Percentiles rank a stretch among this genome's conserved stretches.
These are phyloP conservation scores for Halenospora varia DNA, from an alignment of 495 filamentous ascomycete species.

Conservation along the genomic window DNA sequence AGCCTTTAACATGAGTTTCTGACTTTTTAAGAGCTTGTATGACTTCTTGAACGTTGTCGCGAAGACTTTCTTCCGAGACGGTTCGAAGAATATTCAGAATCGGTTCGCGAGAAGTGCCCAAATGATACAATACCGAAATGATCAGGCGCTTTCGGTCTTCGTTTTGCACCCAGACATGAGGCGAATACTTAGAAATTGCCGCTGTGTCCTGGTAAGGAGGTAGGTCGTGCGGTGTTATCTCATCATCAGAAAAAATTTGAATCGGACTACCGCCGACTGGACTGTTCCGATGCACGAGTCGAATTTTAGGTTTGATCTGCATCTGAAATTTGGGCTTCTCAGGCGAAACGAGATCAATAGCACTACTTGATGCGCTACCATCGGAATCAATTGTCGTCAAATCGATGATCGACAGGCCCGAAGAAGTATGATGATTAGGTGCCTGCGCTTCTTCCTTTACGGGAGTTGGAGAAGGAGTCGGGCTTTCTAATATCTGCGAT, in stretches of 20 bases:
- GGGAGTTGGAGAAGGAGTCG: no score
- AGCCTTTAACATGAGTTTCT: constrained; percentile 8
- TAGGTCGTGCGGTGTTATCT: not conserved
- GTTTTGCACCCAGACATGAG: constrained; percentile 4
- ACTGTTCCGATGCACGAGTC: constrained; percentile 8
- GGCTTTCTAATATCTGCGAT: no score
- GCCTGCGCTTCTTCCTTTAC: no score
- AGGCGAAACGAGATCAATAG: constrained; percentile 13
- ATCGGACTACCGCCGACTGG: constrained; percentile 1
- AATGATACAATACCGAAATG: constrained; percentile 11
- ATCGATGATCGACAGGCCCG: no score
- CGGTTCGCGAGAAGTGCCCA: not conserved
- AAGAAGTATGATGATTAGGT: no score
- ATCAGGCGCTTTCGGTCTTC: constrained; percentile 16
- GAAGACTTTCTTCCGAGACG: constrained; percentile 10
- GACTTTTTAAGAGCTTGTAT: not conserved
- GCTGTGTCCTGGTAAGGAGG: constrained; percentile 10
- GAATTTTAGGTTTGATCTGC: not conserved
- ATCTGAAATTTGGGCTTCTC: constrained; percentile 15
- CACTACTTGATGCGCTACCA: not conserved
- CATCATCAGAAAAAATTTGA: constrained; percentile 6
- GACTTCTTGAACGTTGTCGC: constrained; percentile 15
- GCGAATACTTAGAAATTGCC: constrained; percentile 12
- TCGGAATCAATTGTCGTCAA: not conserved
- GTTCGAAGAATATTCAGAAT: no score